Evolutionary conservation across 1,284 basidiomycete genomes (phyloP), one percentile per base, ranked within the genome.

Genomic region (Agaricales sp.): DNA sequence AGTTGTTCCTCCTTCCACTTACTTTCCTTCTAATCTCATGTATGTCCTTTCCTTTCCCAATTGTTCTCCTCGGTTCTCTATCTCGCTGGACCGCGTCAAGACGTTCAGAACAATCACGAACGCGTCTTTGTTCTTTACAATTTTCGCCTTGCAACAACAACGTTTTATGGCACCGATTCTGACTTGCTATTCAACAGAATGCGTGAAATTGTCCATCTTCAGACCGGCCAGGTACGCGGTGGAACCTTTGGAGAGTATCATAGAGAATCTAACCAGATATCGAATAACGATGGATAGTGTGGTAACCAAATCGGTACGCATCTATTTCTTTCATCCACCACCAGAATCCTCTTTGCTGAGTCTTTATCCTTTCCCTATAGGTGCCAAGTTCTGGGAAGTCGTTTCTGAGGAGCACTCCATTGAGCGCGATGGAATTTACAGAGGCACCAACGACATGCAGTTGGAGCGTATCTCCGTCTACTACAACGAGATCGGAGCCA

Each of bases 311-410:
- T 95, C 64, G 91, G 91, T 90, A 60, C 55, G 77, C 59, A 55
- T 59, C 59, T 51, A 55, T 59, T 54, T 48, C 50, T 43, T 45
- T 44, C 18, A 50, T 54, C 52, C 50, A 43, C 54, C 54, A 52
- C 59, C 51, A 50, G 47, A 48, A 54, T 35, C 8, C 18, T 47
- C 52, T 52, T 50, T 51, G 24, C 23, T 50, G 49, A 22, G 47
- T 46, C 23, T 49, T 50, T 51, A 51, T 50, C 21, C 47, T 35
- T 50, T 49, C 57, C 21, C n/a, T n/a, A n/a, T 55, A 88, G 87
- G 88, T 86, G 88, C 91, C 77, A 96, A 96, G 73, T 97, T 98
- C 84, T 97, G 92, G 94, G 92, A 88, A 70, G 92, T 92, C 60
- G 83, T 98, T 64, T 94, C 92, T 53, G 92, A 97, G 68, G 94